Evolutionary conservation across 2,329 filamentous ascomycete species (phyloP).

Genomic region (Calonectria ilicicola): DNA sequence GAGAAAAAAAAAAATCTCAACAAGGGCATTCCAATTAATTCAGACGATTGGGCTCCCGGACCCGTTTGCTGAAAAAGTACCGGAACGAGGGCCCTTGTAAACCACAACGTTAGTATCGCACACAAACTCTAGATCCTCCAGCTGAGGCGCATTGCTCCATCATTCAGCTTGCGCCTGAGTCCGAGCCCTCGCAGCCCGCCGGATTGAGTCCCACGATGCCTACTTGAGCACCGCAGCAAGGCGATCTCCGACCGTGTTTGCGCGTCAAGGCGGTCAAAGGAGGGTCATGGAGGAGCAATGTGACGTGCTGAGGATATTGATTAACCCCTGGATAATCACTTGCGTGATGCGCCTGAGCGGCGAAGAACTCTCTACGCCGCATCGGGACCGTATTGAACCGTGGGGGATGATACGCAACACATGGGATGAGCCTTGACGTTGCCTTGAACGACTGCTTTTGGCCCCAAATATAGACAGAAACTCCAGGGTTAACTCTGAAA

Average conservation of each 20-base stretch:
- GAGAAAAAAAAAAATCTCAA: not conserved
- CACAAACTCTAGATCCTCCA: slow-evolving; percentile 20
- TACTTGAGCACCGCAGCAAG: slow-evolving; percentile 14
- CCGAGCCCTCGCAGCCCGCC: slow-evolving; percentile 17
- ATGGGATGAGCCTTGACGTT: slow-evolving; percentile 21
- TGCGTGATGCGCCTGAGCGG: slow-evolving; percentile 12
- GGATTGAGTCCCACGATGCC: slow-evolving; percentile 20
- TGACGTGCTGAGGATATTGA: slow-evolving; percentile 8
- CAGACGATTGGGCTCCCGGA: not conserved
- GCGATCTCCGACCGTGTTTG: slow-evolving; percentile 18
- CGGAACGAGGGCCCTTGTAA: slow-evolving; percentile 21
- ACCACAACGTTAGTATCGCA: slow-evolving; percentile 20
- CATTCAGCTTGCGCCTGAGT: slow-evolving; percentile 22
- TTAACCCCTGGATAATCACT: slow-evolving; percentile 10
- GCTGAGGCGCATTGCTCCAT: slow-evolving; percentile 16
- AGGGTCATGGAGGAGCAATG: slow-evolving; percentile 10
- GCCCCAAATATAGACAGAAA: not conserved
- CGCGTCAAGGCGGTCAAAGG: slow-evolving; percentile 19
- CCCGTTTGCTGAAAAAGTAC: slow-evolving; percentile 21
- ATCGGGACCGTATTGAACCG: slow-evolving; percentile 4
- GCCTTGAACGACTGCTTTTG: slow-evolving; percentile 17
- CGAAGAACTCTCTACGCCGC: slow-evolving; percentile 35
- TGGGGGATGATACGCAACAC: slow-evolving; percentile 14
- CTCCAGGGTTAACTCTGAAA: slow-evolving; percentile 1
- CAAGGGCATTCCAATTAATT: not conserved